Evolutionary conservation across 1,139 yeast species (phyloP).

Genomic region (Geotrichum cucujoidarum): DNA sequence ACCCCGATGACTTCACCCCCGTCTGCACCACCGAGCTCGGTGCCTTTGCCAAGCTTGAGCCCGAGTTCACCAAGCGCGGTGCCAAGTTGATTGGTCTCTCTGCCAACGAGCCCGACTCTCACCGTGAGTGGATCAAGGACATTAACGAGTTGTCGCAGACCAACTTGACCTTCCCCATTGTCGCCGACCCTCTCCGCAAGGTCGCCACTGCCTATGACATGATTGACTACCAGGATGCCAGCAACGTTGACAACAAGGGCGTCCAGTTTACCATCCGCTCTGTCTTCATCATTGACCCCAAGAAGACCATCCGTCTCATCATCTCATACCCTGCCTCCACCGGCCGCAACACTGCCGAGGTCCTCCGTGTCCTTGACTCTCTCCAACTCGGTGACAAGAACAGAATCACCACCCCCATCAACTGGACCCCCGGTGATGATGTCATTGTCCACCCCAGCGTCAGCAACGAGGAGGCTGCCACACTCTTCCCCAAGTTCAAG

Average conservation of each 20-base stretch:
- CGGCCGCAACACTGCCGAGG: slow-evolving; percentile 86
- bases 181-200: slow-evolving; percentile 71
- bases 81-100: slow-evolving; percentile 76
- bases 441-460: slow-evolving; percentile 76
- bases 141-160: slow-evolving; percentile 73
- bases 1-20: slow-evolving; percentile 86
- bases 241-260: slow-evolving; percentile 55
- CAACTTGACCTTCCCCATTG: slow-evolving; percentile 65
- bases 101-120: slow-evolving; percentile 65
- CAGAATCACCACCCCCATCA: slow-evolving; percentile 75
- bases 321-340: slow-evolving; percentile 80
- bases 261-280: slow-evolving; percentile 70
- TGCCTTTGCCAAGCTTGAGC: slow-evolving; percentile 78
- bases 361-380: slow-evolving; percentile 73
- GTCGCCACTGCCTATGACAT: slow-evolving; percentile 68
- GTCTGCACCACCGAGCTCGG: slow-evolving; percentile 89
- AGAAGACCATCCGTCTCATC: slow-evolving; percentile 65
- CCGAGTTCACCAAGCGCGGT: slow-evolving; percentile 70
- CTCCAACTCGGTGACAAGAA: slow-evolving; percentile 69
- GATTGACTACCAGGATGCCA: slow-evolving; percentile 66
- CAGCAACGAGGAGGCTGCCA: slow-evolving; percentile 65
- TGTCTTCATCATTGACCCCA: slow-evolving; percentile 77
- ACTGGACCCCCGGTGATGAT: slow-evolving; percentile 85
- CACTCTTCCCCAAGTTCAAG: slow-evolving; percentile 69
- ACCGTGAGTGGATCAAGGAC: slow-evolving; percentile 77